Percentiles rank a stretch among this genome's conserved stretches.
Conservation (phyloP, 306 rosid genomes). For the Citrullus mucosospermus region DNA sequence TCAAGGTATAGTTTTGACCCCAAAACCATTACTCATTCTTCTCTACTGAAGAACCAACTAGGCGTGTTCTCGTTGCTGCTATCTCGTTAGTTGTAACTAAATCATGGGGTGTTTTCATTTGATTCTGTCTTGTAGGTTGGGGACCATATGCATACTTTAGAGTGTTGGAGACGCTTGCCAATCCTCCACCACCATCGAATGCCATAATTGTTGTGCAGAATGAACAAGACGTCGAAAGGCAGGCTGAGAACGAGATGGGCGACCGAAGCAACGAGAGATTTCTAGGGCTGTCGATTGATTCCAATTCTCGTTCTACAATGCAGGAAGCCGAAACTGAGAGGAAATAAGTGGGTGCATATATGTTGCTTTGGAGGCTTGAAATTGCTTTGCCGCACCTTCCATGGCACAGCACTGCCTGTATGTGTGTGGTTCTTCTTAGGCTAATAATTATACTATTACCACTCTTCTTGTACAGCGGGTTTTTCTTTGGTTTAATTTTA, state of each 20-base stretch:
- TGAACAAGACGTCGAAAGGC: conserved; percentile 14
- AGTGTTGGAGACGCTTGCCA: conserved; percentile 35
- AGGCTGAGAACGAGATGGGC: conserved; percentile 18
- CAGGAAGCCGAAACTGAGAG: not conserved
- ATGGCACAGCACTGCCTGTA: not conserved
- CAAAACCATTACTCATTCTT: not conserved
- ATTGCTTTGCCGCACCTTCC: not conserved
- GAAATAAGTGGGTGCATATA: not conserved
- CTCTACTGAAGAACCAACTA: not conserved
- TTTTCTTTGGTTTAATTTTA: not conserved
- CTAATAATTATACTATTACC: not conserved
- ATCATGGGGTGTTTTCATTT: not conserved
- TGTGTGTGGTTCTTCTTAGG: not conserved
- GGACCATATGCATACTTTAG: conserved; percentile 78
- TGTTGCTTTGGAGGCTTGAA: not conserved
- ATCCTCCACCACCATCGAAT: conserved; percentile 14
- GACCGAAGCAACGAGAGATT: conserved; percentile 5
- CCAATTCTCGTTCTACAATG: not conserved
- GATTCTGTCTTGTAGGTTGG: conserved; percentile 49
- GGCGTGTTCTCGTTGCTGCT: not conserved
- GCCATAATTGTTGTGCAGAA: conserved; percentile 8
- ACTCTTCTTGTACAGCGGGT: not conserved
- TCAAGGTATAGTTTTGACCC: conserved; percentile 37
- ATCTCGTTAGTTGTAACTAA: not conserved
- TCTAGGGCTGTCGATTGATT: not conserved